A percentile compares a stretch with the other conserved stretches of the same genome.
phyloP scores from a whole-genome alignment of 345 rosid species.

The Syzygium jambos region DNA sequence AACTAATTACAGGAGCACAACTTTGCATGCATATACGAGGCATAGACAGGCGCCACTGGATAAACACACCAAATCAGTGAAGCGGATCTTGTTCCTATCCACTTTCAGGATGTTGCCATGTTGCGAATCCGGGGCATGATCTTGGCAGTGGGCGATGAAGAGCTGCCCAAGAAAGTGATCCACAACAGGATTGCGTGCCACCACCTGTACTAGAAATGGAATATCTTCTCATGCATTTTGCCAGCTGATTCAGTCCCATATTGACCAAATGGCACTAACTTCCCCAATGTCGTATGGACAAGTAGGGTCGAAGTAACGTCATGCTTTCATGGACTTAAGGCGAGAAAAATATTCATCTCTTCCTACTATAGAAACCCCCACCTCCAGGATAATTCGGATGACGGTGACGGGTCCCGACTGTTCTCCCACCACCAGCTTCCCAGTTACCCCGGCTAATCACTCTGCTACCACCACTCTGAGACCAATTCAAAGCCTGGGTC shows the following conservation, averaged over 20 bases:
- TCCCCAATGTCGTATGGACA: background rate
- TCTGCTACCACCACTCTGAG: slow-evolving; percentile 50
- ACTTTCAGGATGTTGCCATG: background rate
- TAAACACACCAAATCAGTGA: background rate
- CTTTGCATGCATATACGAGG: background rate
- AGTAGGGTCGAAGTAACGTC: background rate
- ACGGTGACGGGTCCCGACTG: slow-evolving; percentile 60
- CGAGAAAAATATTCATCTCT: slow-evolving; percentile 33
- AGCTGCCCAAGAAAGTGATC: background rate
- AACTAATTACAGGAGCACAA: background rate
- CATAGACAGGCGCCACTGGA: background rate
- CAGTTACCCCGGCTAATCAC: slow-evolving; percentile 34
- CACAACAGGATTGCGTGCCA: background rate
- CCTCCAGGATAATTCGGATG: slow-evolving; percentile 58
- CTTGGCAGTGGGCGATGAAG: background rate
- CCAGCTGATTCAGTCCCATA: background rate
- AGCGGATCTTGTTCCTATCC: background rate
- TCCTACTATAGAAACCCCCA: slow-evolving; percentile 60
- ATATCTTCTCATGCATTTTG: background rate
- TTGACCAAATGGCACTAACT: background rate
- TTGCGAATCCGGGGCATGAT: background rate
- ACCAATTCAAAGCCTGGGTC: slow-evolving; percentile 64
- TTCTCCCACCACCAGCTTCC: slow-evolving; percentile 54
- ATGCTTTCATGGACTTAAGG: background rate
- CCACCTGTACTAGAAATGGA: background rate